These are phyloP conservation scores for Pleurotus ostreatus DNA, from an alignment of 768 basidiomycete species.

Conservation along the genomic window DNA sequence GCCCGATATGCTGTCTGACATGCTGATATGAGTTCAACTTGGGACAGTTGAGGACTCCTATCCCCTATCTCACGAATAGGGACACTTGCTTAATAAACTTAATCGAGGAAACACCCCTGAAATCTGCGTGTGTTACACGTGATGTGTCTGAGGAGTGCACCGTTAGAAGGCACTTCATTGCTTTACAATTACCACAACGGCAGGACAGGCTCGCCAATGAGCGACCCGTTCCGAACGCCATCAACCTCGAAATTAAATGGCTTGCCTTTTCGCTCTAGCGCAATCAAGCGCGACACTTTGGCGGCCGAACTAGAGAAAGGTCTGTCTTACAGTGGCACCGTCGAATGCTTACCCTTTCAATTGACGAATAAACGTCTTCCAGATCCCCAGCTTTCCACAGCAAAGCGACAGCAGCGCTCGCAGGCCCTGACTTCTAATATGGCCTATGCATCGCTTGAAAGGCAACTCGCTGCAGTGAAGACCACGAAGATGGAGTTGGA, in stretches of 20 bases:
- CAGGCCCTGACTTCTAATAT: constrained; percentile 61
- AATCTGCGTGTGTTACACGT: too few relatives aligned
- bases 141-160: too few relatives aligned
- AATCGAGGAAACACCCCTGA: too few relatives aligned
- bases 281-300: constrained; percentile 58
- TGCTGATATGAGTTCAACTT: too few relatives aligned
- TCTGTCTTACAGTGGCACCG: constrained; percentile 15
- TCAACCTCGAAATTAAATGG: background rate
- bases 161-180: too few relatives aligned
- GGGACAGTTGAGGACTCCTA: too few relatives aligned
- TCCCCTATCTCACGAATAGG: too few relatives aligned
- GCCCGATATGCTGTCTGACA: too few relatives aligned
- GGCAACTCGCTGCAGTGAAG: constrained; percentile 62
- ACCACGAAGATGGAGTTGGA: constrained; percentile 63
- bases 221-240: background rate
- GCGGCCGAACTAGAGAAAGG: constrained; percentile 68
- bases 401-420: constrained; percentile 65
- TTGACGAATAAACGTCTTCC: constrained; percentile 6
- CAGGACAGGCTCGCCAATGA: background rate
- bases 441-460: constrained; percentile 58
- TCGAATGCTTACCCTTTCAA: constrained; percentile 7
- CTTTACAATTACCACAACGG: too few relatives aligned
- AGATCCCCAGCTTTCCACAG: constrained; percentile 65
- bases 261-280: constrained; percentile 20
- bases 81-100: too few relatives aligned